Evolutionary conservation across 176 grass and related monocot species (phyloP), one percentile per base, ranked within the genome.

Genomic region (Pharus latifolius): DNA sequence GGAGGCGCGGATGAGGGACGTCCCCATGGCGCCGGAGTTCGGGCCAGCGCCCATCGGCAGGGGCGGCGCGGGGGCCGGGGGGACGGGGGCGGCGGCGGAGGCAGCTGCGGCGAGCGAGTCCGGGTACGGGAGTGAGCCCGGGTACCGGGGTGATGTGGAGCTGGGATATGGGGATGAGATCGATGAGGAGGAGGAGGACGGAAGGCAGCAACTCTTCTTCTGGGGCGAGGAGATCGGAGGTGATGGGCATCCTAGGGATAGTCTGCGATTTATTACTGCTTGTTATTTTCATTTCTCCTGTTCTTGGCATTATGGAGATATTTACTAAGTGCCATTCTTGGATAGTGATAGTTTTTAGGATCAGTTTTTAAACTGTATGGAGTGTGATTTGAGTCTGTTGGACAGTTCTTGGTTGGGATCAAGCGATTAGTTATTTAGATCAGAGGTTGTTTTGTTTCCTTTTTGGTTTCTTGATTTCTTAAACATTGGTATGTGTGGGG

Each of bases 91-190:
- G 6, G 81, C 57, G 7, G 82, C 60, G 40, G 77, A 82, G 70
- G 72, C 76, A 7, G 76, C 64, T 8, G 68, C 56, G 27, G 70
- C 81, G 14, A 78, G 57, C 9, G 89, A 92, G 60, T 92, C 89
- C 13, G 89, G 89, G 13, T 92, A 92, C 6, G 89, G 89, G 41
- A 92, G 89, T 58, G 89, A 92, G 19, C 85, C 89, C 19, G 89
- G 89, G 9, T 92, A 92, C 69, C 40, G 89, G 44, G 89, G 89
- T 17, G 89, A 92, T 41, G 89, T 87, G n/a, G 89, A 92, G 65
- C 82, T 88, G 28, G 89, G 89, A 2, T 92, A 92, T 22, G 89
- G 79, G 8, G 89, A 92, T 47, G 89, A 88, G 70, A 72, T 88
- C 18, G 89, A 92, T 41, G 89, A 88, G 49, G 89, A 92, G 53